phyloP scores from a whole-genome alignment of 345 rosid genomes.

The Rhodamnia argentea region DNA sequence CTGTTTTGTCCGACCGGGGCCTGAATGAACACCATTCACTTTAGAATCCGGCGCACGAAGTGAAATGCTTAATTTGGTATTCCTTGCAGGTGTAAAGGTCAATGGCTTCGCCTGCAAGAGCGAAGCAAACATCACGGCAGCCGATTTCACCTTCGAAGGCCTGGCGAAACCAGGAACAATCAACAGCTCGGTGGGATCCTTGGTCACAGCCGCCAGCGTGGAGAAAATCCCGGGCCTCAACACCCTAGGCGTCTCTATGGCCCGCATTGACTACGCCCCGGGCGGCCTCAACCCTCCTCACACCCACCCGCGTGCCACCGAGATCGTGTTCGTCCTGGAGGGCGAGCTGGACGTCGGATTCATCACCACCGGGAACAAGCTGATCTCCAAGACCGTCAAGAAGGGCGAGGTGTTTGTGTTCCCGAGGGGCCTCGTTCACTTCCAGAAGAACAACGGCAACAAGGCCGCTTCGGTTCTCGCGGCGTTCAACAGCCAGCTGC shows the following conservation, averaged over 20 bases:
- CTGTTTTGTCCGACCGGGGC: neutral
- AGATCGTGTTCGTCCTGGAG: slow-evolving; percentile 44
- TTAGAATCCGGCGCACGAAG: neutral
- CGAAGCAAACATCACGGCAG: slow-evolving; percentile 29
- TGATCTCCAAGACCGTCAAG: slow-evolving; percentile 33
- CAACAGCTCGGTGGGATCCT: slow-evolving; percentile 40
- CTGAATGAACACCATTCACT: neutral
- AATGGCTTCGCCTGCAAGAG: slow-evolving; percentile 59
- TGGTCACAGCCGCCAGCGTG: slow-evolving; percentile 44
- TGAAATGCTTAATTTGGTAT: neutral
- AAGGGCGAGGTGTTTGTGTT: slow-evolving; percentile 49
- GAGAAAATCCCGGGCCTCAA: slow-evolving; percentile 55
- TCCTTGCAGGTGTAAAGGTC: slow-evolving; percentile 29
- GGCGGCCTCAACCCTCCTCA: slow-evolving; percentile 61
- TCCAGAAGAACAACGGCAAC: slow-evolving; percentile 48
- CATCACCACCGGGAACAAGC: slow-evolving; percentile 50
- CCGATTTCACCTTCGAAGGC: slow-evolving; percentile 51
- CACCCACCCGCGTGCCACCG: slow-evolving; percentile 68
- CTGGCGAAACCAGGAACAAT: slow-evolving; percentile 33
- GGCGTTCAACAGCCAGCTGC: slow-evolving; percentile 57
- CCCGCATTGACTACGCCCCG: slow-evolving; percentile 44
- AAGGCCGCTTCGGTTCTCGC: slow-evolving; percentile 30
- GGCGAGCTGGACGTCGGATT: slow-evolving; percentile 59
- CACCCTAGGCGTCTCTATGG: slow-evolving; percentile 49
- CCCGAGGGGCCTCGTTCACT: slow-evolving; percentile 58